phyloP scores from a whole-genome alignment of 176 grass and related monocot genomes.

The Oryza punctata region DNA sequence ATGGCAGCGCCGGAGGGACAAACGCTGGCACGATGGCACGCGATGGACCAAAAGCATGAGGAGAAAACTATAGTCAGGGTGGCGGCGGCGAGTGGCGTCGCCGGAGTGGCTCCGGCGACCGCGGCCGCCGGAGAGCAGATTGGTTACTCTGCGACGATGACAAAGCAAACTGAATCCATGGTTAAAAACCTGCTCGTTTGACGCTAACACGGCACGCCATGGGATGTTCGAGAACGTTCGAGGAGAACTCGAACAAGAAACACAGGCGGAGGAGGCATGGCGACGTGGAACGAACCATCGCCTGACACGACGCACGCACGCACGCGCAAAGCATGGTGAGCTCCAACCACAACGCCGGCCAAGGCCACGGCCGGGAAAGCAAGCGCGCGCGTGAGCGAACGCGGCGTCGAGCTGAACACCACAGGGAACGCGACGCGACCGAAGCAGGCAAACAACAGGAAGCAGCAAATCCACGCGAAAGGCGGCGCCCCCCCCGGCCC shows the following conservation, averaged over 20 bases:
- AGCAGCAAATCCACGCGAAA: conserved; percentile 4
- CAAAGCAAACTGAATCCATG: neutral
- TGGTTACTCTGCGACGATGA: neutral
- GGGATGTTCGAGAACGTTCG: conserved; percentile 12
- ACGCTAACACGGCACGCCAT: neutral
- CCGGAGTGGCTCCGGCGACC: neutral
- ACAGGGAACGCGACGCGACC: neutral
- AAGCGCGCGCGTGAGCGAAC: neutral
- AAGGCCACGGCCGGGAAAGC: neutral
- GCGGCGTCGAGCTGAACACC: conserved; percentile 10
- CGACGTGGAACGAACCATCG: neutral
- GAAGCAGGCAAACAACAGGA: neutral
- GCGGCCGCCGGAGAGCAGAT: neutral
- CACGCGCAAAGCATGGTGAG: neutral
- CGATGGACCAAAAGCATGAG: neutral
- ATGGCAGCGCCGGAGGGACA: conserved; percentile 5
- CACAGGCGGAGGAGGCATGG: neutral
- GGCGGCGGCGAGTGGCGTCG: neutral
- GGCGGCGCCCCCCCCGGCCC: neutral
- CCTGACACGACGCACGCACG: neutral
- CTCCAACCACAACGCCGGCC: neutral
- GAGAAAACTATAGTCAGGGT: neutral
- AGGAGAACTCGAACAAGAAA: neutral
- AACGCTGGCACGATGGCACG: neutral
- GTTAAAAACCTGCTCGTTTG: neutral